Evolutionary conservation across 805 yeast genomes (phyloP).

Genomic region (Barnettozyma sucrosica): DNA sequence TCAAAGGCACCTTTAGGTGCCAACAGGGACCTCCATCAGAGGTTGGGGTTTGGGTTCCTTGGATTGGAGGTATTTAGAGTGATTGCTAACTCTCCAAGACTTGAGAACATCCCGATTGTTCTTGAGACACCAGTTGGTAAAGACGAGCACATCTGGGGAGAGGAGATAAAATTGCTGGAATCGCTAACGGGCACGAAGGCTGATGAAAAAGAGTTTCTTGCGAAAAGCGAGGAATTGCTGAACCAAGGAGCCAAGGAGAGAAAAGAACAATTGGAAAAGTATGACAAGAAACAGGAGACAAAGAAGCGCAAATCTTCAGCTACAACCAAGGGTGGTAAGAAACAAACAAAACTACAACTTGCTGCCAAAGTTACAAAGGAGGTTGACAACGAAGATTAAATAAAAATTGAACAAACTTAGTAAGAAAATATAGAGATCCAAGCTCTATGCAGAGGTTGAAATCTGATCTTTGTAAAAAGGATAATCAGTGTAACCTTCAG

Average conservation of each 20-base stretch:
- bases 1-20: slow-evolving; percentile 92
- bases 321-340: slow-evolving; percentile 3
- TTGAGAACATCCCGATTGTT: slow-evolving; percentile 68
- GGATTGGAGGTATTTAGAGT: slow-evolving; percentile 81
- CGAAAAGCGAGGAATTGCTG: slow-evolving; percentile 44
- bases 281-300: slow-evolving; percentile 45
- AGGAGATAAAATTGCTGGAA: slow-evolving; percentile 76
- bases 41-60: slow-evolving; percentile 81
- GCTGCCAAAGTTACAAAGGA: not conserved
- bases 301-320: slow-evolving; percentile 20
- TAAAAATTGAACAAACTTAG: not conserved
- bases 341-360: slow-evolving; percentile 5
- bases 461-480: slow-evolving; percentile 11
- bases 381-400: not conserved
- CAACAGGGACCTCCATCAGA: slow-evolving; percentile 86
- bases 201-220: slow-evolving; percentile 51
- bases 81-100: slow-evolving; percentile 60
- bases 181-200: slow-evolving; percentile 60
- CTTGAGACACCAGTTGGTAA: slow-evolving; percentile 80
- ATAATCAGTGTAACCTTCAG: slow-evolving; percentile 8
- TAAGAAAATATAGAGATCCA: not conserved
- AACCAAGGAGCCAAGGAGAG: slow-evolving; percentile 64
- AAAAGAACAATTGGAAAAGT: slow-evolving; percentile 59
- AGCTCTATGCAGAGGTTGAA: not conserved
- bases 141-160: slow-evolving; percentile 64